phyloP scores from a whole-genome alignment of 192 early-diverging fungal genomes.

The Coemansia sp. region DNA sequence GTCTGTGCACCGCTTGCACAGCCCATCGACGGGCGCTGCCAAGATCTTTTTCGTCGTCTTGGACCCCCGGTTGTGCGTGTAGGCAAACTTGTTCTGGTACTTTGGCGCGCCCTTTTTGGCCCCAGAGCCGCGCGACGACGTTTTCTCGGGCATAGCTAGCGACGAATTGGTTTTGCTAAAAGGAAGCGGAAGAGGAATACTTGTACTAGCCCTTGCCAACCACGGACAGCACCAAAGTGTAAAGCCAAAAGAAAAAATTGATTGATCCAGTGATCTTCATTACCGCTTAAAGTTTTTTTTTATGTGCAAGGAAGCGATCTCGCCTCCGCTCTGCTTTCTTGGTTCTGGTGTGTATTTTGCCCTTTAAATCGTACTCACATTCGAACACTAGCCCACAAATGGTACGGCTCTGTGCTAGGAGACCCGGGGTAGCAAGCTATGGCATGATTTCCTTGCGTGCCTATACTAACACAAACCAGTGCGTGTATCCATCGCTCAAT shows the following conservation, averaged over 20 bases:
- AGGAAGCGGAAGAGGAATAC: background rate
- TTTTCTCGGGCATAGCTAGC: constrained; percentile 33
- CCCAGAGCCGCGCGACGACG: constrained; percentile 41
- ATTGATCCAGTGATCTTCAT: background rate
- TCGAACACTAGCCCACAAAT: background rate
- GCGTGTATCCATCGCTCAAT: background rate
- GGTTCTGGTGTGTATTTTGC: background rate
- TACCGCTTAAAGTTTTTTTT: background rate
- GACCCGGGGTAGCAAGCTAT: background rate
- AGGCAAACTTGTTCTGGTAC: constrained; percentile 88
- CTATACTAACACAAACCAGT: background rate
- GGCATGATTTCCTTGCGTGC: background rate
- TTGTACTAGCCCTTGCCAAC: background rate
- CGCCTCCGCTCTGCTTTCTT: background rate
- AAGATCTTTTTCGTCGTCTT: constrained; percentile 74
- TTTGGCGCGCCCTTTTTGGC: constrained; percentile 76
- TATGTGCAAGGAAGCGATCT: background rate
- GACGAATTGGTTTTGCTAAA: background rate
- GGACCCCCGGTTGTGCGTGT: constrained; percentile 83
- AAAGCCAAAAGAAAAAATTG: background rate
- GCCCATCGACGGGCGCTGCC: constrained; percentile 73
- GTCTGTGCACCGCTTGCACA: constrained; percentile 74
- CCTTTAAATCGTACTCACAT: background rate
- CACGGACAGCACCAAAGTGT: background rate
- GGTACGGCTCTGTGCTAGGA: background rate